phyloP scores from a whole-genome alignment of 768 basidiomycete genomes.

The Russula abietina region DNA sequence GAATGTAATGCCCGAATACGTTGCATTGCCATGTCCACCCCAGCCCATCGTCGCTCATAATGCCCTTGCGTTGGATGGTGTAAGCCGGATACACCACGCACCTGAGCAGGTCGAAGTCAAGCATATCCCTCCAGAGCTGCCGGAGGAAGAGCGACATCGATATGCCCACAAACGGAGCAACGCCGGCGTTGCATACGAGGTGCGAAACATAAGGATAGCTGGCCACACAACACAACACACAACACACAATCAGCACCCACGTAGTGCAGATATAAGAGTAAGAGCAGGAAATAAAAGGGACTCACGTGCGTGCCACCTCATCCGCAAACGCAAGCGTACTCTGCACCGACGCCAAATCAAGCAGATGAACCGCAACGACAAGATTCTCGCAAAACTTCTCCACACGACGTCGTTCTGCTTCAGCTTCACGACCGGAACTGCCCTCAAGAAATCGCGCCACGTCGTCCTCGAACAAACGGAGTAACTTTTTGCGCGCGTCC shows the following conservation, averaged over 20 bases:
- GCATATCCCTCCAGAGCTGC: conserved; percentile 38
- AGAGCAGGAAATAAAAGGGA: conserved; percentile 17
- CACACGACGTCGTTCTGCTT: conserved; percentile 40
- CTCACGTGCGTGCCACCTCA: conserved; percentile 49
- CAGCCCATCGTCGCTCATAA: conserved; percentile 58
- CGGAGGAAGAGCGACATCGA: conserved; percentile 42
- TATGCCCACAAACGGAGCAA: conserved; percentile 51
- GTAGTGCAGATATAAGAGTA: background rate
- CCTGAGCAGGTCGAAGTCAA: conserved; percentile 34
- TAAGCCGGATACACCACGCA: conserved; percentile 51
- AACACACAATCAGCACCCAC: background rate
- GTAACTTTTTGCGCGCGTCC: conserved; percentile 50
- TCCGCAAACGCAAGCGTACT: conserved; percentile 60
- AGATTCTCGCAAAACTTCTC: conserved; percentile 53
- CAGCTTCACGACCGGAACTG: conserved; percentile 33
- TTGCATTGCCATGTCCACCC: conserved; percentile 86
- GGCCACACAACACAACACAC: background rate
- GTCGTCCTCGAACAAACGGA: conserved; percentile 48
- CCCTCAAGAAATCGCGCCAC: conserved; percentile 35
- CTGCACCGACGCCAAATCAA: conserved; percentile 58
- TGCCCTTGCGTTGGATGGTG: conserved; percentile 53
- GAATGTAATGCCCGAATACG: conserved; percentile 70
- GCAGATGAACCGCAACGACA: conserved; percentile 49
- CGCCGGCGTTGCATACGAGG: conserved; percentile 74
- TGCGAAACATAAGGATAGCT: conserved; percentile 82